Percentiles rank a stretch among this genome's conserved stretches.
Evolutionary conservation across 495 filamentous ascomycete genomes (phyloP).

Genomic region (Daldinia decipiens): DNA sequence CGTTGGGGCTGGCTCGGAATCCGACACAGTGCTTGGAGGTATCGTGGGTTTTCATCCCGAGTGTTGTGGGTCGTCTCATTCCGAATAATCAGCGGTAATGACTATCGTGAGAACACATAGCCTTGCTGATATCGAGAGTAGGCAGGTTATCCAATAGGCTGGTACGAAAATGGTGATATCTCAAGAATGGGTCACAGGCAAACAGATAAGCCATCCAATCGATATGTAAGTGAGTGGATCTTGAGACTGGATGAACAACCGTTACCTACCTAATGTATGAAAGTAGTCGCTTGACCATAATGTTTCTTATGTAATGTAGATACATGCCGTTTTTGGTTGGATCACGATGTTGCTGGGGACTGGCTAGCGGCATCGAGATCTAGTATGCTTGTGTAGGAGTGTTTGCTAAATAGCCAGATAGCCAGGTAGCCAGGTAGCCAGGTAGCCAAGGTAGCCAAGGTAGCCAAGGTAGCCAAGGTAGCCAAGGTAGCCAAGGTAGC

Average conservation of each 20-base stretch:
- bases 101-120: slow-evolving; percentile 35
- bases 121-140: slow-evolving; percentile 23
- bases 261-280: slow-evolving; percentile 4
- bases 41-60: slow-evolving; percentile 31
- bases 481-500: not conserved
- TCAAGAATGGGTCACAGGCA: slow-evolving; percentile 21
- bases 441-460: not conserved
- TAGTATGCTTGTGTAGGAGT: slow-evolving; percentile 2
- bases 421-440: not conserved
- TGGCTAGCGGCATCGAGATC: slow-evolving; percentile 12
- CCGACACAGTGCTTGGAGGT: slow-evolving; percentile 11
- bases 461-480: not conserved
- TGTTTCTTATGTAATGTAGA: slow-evolving; percentile 9
- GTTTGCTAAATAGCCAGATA: not conserved
- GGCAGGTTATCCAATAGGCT: slow-evolving; percentile 21
- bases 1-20: slow-evolving; percentile 16
- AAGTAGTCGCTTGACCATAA: slow-evolving; percentile 14
- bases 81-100: slow-evolving; percentile 18
- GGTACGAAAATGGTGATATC: slow-evolving; percentile 19
- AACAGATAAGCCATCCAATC: slow-evolving; percentile 5
- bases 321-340: slow-evolving; percentile 6
- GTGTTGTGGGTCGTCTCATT: slow-evolving; percentile 16
- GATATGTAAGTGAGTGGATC: slow-evolving; percentile 29
- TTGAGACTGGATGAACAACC: slow-evolving; percentile 7
- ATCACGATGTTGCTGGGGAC: slow-evolving; percentile 3